These are phyloP conservation scores for sorghum (Sorghum bicolor) DNA, from an alignment of 176 grass and related monocot genomes.

Conservation along the genomic window Sorghum_bicolor_NCBIv3 NC_012873.2:64671501-64672000, in stretches of 20 bases:
- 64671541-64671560: too few species aligned
- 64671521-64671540: slow-evolving; percentile 51
- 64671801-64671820: slow-evolving; percentile 74
- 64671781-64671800: slow-evolving; percentile 73
- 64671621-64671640: slow-evolving; percentile 85
- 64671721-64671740: slow-evolving; percentile 34
- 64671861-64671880: slow-evolving; percentile 74
- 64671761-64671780: slow-evolving; percentile 75
- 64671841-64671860: slow-evolving; percentile 61
- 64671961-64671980: background rate
- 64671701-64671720: slow-evolving; percentile 51
- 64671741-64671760: slow-evolving; percentile 72
- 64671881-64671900: slow-evolving; percentile 87
- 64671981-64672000: background rate
- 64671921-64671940: slow-evolving; percentile 62
- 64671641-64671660: slow-evolving; percentile 84
- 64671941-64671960: slow-evolving; percentile 48
- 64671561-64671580: background rate
- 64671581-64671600: background rate
- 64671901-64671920: slow-evolving; percentile 71
- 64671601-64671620: background rate
- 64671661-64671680: slow-evolving; percentile 51
- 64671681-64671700: slow-evolving; percentile 87
- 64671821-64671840: slow-evolving; percentile 59
- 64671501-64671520: slow-evolving; percentile 51